phyloP scores from a whole-genome alignment of 768 basidiomycete genomes.

The Kwoniella botswanensis region DNA sequence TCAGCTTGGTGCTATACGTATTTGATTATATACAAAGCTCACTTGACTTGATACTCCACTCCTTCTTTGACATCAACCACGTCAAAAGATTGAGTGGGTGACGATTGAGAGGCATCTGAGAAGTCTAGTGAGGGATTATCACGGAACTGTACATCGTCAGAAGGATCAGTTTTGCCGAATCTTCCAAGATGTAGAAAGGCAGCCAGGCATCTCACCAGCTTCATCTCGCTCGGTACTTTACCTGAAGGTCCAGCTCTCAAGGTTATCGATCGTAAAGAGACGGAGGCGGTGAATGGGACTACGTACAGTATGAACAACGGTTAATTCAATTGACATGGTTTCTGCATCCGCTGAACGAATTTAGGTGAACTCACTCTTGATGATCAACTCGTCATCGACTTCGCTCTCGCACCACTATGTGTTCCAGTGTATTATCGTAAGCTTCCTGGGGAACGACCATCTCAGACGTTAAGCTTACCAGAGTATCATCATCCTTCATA shows the following conservation, averaged over 20 bases:
- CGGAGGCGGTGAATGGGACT: conserved; percentile 84
- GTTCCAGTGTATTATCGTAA: neutral
- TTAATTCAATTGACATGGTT: neutral
- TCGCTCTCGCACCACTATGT: conserved; percentile 81
- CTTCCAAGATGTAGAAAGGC: too few species aligned
- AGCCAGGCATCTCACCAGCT: conserved; percentile 64
- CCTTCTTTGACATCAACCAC: conserved; percentile 74
- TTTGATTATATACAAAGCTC: conserved; percentile 38
- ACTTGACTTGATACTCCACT: conserved; percentile 86
- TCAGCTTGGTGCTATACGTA: neutral
- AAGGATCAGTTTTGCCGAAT: neutral
- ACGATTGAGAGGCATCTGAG: conserved; percentile 68
- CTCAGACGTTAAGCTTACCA: conserved; percentile 61
- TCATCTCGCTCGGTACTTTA: conserved; percentile 74
- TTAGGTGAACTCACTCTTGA: conserved; percentile 41
- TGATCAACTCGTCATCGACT: conserved; percentile 78
- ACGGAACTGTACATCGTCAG: conserved; percentile 65
- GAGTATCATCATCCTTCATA: conserved; percentile 70
- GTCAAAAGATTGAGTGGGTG: conserved; percentile 73
- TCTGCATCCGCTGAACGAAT: neutral
- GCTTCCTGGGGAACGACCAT: neutral
- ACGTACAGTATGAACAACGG: neutral
- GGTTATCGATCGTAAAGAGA: conserved; percentile 79
- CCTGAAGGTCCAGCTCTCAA: conserved; percentile 82
- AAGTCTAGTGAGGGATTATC: conserved; percentile 84